Evolutionary conservation across 2,329 filamentous ascomycete genomes (phyloP).

Genomic region (Cadophora gregata): DNA sequence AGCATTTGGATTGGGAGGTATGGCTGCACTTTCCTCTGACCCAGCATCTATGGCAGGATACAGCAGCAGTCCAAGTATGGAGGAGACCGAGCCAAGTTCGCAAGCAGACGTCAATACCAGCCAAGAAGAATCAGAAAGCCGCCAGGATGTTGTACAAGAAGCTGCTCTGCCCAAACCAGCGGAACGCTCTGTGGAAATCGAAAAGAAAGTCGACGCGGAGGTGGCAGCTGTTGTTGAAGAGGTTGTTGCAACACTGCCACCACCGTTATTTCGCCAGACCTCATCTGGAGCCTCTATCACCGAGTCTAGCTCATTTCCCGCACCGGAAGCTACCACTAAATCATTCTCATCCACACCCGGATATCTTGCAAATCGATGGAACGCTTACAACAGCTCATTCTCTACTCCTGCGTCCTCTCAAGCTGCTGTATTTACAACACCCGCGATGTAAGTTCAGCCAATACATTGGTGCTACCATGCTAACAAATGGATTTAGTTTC

Average conservation of each 20-base stretch:
- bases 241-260: conserved; percentile 12
- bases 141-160: conserved; percentile 23
- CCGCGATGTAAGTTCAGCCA: conserved; percentile 49
- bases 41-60: conserved; percentile 33
- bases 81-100: conserved; percentile 28
- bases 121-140: conserved; percentile 21
- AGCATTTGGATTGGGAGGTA: conserved; percentile 58
- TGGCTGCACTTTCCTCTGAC: conserved; percentile 42
- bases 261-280: conserved; percentile 20
- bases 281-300: conserved; percentile 23
- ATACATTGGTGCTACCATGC: neutral
- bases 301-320: conserved; percentile 31
- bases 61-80: conserved; percentile 35
- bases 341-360: conserved; percentile 44
- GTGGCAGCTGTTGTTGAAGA: conserved; percentile 13
- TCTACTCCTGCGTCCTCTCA: conserved; percentile 54
- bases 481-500: conserved; percentile 32
- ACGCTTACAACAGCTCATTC: conserved; percentile 55
- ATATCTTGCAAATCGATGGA: conserved; percentile 59
- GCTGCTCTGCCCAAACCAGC: conserved; percentile 9
- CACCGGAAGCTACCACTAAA: conserved; percentile 32
- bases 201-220: conserved; percentile 16
- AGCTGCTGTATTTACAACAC: conserved; percentile 45
- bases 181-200: conserved; percentile 15
- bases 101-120: conserved; percentile 25